Percentiles rank a stretch among this genome's conserved stretches.
Conservation (phyloP, 1,284 basidiomycete genomes). For the Sutorius eximius region DNA sequence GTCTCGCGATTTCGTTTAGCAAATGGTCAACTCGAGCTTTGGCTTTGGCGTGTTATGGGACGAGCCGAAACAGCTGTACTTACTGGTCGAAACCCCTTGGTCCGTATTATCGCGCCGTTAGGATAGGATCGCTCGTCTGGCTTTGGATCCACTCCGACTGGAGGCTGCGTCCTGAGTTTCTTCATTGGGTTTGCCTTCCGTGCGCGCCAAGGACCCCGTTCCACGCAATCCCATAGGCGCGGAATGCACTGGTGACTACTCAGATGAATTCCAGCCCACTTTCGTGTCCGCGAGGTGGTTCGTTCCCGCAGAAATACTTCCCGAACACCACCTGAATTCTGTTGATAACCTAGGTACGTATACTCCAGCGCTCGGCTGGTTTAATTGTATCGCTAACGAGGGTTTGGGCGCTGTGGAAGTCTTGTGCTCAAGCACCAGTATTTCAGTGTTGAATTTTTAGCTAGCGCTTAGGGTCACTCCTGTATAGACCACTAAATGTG, state of each 20-base stretch:
- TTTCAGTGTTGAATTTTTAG: background rate
- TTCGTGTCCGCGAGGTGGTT: constrained; percentile 8
- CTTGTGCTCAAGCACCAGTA: constrained; percentile 10
- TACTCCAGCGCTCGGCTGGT: constrained; percentile 2
- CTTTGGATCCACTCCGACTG: constrained; percentile 24
- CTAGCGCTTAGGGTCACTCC: constrained; percentile 9
- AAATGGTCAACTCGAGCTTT: constrained; percentile 41
- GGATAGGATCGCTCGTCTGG: constrained; percentile 34
- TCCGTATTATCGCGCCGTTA: constrained; percentile 36
- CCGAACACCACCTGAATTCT: background rate
- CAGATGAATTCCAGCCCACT: constrained; percentile 1
- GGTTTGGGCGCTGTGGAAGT: constrained; percentile 6
- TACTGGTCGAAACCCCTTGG: constrained; percentile 42
- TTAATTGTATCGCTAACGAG: constrained; percentile 10
- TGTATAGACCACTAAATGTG: constrained; percentile 44
- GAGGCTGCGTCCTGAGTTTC: constrained; percentile 26
- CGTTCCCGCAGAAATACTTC: background rate
- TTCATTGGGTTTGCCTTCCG: constrained; percentile 3
- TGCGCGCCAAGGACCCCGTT: constrained; percentile 14
- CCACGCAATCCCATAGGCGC: constrained; percentile 7
- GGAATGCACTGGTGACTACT: background rate
- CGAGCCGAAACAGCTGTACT: constrained; percentile 41
- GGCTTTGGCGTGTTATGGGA: constrained; percentile 40
- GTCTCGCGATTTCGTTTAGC: constrained; percentile 41
- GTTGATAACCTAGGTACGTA: constrained; percentile 21